These are phyloP conservation scores for Sugiyamaella chiloensis DNA, from an alignment of 805 yeast species.

Conservation along the genomic window DNA sequence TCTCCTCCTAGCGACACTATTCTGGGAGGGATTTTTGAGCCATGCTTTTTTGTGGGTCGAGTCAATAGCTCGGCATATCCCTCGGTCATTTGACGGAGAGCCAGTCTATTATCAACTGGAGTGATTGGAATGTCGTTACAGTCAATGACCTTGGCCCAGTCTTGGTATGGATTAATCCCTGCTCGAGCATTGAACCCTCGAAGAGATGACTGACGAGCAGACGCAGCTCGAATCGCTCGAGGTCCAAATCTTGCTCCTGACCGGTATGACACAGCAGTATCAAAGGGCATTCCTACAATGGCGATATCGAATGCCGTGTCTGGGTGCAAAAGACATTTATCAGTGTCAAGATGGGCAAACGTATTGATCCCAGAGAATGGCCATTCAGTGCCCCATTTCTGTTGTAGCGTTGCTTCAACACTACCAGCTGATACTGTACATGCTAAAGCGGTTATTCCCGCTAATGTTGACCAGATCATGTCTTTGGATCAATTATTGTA, in stretches of 20 bases:
- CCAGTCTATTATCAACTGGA: slow-evolving; percentile 64
- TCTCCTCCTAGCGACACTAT: slow-evolving; percentile 79
- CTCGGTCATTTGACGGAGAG: slow-evolving; percentile 57
- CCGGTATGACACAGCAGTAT: slow-evolving; percentile 74
- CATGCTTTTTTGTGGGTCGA: slow-evolving; percentile 28
- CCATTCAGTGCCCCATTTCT: slow-evolving; percentile 74
- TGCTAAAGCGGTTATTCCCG: not conserved
- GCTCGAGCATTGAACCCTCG: slow-evolving; percentile 73
- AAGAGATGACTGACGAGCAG: slow-evolving; percentile 56
- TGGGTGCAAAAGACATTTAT: slow-evolving; percentile 52
- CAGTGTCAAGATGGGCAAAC: slow-evolving; percentile 71
- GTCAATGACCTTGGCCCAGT: slow-evolving; percentile 54
- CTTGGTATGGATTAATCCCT: slow-evolving; percentile 55
- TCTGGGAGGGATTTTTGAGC: slow-evolving; percentile 46
- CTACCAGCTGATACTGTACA: not conserved
- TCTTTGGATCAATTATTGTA: too few relatives aligned
- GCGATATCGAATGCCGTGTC: slow-evolving; percentile 60
- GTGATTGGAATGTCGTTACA: slow-evolving; percentile 69
- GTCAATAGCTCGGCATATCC: slow-evolving; percentile 54
- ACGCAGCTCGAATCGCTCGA: slow-evolving; percentile 35
- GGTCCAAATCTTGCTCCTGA: slow-evolving; percentile 87
- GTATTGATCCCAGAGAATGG: slow-evolving; percentile 43
- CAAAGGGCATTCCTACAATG: slow-evolving; percentile 76
- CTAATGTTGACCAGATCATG: not conserved
- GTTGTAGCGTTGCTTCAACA: slow-evolving; percentile 37